Conservation (phyloP, 495 filamentous ascomycete genomes). For the Staphylotrichum longicolle region DNA sequence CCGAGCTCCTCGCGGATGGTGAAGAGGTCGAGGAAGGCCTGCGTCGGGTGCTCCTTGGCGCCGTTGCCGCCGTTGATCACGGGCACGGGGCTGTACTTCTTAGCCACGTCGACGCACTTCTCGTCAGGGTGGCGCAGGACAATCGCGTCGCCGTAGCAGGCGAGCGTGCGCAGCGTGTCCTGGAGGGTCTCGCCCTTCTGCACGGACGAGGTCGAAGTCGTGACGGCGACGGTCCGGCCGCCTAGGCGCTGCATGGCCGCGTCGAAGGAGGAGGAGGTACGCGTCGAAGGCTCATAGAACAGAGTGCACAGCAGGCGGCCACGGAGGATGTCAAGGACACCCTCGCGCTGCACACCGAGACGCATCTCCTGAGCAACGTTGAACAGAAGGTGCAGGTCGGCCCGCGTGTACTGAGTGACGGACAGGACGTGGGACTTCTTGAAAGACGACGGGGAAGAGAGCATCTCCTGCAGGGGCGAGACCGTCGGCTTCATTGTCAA, state of each 20-base stretch:
- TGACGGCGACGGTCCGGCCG: conserved; percentile 73
- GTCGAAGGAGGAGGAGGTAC: conserved; percentile 95
- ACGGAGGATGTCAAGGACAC: conserved; percentile 81
- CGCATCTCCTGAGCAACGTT: conserved; percentile 96
- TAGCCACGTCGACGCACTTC: conserved; percentile 70
- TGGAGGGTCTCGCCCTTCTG: conserved; percentile 92
- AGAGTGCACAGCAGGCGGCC: conserved; percentile 82
- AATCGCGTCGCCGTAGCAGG: conserved; percentile 89
- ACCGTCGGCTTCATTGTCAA: conserved; percentile 39
- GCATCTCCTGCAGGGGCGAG: conserved; percentile 60
- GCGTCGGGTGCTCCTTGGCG: conserved; percentile 90
- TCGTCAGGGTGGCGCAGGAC: conserved; percentile 89
- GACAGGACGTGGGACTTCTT: conserved; percentile 83
- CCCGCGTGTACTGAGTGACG: conserved; percentile 80
- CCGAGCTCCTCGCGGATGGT: conserved; percentile 97
- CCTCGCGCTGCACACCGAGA: conserved; percentile 83
- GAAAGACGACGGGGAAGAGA: conserved; percentile 74
- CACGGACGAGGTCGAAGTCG: conserved; percentile 75
- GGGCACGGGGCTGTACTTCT: conserved; percentile 81
- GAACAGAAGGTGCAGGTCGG: conserved; percentile 89
- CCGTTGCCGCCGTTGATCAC: conserved; percentile 98
- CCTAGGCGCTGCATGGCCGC: conserved; percentile 97
- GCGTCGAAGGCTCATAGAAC: conserved; percentile 97
- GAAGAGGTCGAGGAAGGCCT: conserved; percentile 98
- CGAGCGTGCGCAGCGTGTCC: conserved; percentile 90